Conservation (phyloP, 352 stramenopile genomes). For the Thraustotheca clavata region DNA sequence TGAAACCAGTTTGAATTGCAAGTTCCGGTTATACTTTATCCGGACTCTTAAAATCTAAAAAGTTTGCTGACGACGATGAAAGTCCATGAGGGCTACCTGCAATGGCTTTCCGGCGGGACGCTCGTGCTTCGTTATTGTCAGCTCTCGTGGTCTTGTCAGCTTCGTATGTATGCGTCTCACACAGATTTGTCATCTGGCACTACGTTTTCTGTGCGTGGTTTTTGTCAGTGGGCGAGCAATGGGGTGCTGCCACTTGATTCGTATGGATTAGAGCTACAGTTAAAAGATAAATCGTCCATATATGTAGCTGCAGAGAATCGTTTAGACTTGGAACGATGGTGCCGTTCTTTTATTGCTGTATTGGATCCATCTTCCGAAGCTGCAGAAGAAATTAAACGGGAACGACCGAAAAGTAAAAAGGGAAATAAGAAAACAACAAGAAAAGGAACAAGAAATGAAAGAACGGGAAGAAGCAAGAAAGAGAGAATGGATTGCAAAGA, state of each 20-base stretch:
- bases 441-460: constrained; percentile 59
- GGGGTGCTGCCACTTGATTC: constrained; percentile 49
- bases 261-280: constrained; percentile 71
- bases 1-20: no score
- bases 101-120: not conserved
- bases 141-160: constrained; percentile 11
- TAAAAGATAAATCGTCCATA: constrained; percentile 53
- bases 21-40: no score
- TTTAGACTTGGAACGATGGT: constrained; percentile 76
- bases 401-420: constrained; percentile 47
- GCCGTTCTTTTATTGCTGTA: constrained; percentile 59
- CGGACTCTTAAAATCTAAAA: no score
- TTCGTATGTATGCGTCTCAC: constrained; percentile 14
- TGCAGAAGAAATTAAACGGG: constrained; percentile 45
- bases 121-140: constrained; percentile 14
- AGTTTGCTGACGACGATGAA: constrained; percentile 2
- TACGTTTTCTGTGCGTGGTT: constrained; percentile 44
- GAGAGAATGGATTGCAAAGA: constrained; percentile 30
- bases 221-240: constrained; percentile 69
- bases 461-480: constrained; percentile 24
- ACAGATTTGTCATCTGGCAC: constrained; percentile 16
- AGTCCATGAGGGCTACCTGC: constrained; percentile 19
- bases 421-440: constrained; percentile 42
- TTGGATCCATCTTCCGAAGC: constrained; percentile 53
- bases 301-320: constrained; percentile 70